phyloP scores from a whole-genome alignment of 1,284 basidiomycete species.

The Tremellales sp. region DNA sequence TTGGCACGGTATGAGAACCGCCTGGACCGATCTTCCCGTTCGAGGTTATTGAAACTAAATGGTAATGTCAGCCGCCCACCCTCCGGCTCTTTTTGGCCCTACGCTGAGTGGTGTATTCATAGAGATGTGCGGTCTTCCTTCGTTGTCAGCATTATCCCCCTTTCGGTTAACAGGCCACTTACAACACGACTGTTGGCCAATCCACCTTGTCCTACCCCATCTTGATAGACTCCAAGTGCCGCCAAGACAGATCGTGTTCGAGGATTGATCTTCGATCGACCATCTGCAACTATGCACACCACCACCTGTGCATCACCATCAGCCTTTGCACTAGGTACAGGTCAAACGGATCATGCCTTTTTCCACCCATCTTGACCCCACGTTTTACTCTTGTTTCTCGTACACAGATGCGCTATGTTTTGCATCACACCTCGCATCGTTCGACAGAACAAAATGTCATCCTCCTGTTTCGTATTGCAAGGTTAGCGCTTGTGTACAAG shows the following conservation, averaged over 20 bases:
- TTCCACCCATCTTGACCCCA: slow-evolving; percentile 98
- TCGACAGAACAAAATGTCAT: slow-evolving; percentile 70
- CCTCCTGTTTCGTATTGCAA: slow-evolving; percentile 52
- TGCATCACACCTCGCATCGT: slow-evolving; percentile 92
- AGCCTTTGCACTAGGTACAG: slow-evolving; percentile 30
- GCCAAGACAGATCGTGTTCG: slow-evolving; percentile 80
- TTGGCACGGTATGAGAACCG: slow-evolving; percentile 72
- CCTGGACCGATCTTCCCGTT: slow-evolving; percentile 67
- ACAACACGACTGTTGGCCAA: slow-evolving; percentile 77
- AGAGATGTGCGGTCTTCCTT: slow-evolving; percentile 72
- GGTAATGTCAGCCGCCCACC: too few relatives aligned
- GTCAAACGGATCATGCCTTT: slow-evolving; percentile 59
- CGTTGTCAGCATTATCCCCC: not conserved
- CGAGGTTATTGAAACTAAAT: slow-evolving; percentile 70
- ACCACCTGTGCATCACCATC: slow-evolving; percentile 48
- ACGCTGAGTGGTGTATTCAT: slow-evolving; percentile 91
- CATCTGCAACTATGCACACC: slow-evolving; percentile 65
- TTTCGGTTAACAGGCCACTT: slow-evolving; percentile 10
- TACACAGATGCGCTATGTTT: slow-evolving; percentile 55
- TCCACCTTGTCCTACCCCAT: slow-evolving; percentile 85
- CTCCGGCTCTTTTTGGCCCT: slow-evolving; percentile 33
- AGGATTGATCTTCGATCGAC: slow-evolving; percentile 77
- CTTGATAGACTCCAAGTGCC: slow-evolving; percentile 80
- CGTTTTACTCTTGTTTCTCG: slow-evolving; percentile 62
- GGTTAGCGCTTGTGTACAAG: not conserved